Conservation (phyloP, 2,329 filamentous ascomycete genomes). For the Acrocalymma vagum region DNA sequence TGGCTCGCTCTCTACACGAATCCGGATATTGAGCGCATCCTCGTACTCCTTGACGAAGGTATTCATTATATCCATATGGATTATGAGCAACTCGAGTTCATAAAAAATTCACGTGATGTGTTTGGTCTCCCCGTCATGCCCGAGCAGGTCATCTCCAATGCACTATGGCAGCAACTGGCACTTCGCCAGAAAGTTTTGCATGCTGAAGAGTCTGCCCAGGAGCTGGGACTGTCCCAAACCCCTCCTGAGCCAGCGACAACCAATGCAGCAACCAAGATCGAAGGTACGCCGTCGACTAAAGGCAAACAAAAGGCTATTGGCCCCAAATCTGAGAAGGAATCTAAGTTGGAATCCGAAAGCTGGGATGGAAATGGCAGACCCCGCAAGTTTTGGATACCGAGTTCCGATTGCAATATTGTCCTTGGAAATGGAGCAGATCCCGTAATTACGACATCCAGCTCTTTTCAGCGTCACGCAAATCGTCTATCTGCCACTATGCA, state of each 20-base stretch:
- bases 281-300: slow-evolving; percentile 42
- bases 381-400: slow-evolving; percentile 66
- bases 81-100: slow-evolving; percentile 66
- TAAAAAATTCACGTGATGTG: slow-evolving; percentile 59
- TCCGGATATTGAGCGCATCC: slow-evolving; percentile 62
- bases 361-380: slow-evolving; percentile 64
- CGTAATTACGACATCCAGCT: slow-evolving; percentile 57
- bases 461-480: slow-evolving; percentile 55
- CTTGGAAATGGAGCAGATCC: slow-evolving; percentile 64
- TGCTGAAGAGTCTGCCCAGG: slow-evolving; percentile 59
- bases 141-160: slow-evolving; percentile 63
- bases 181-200: slow-evolving; percentile 64
- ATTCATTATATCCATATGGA: slow-evolving; percentile 68
- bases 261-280: slow-evolving; percentile 21
- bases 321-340: slow-evolving; percentile 23
- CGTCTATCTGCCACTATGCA: slow-evolving; percentile 61
- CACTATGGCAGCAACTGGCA: slow-evolving; percentile 66
- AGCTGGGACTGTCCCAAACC: slow-evolving; percentile 59
- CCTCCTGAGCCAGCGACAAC: slow-evolving; percentile 46
- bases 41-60: slow-evolving; percentile 65
- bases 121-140: slow-evolving; percentile 64
- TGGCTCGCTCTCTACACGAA: slow-evolving; percentile 63
- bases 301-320: slow-evolving; percentile 53
- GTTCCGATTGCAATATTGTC: slow-evolving; percentile 63
- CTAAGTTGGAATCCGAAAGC: slow-evolving; percentile 56